Evolutionary conservation across 2,329 filamentous ascomycete genomes (phyloP).

Genomic region (Dothistroma pini): DNA sequence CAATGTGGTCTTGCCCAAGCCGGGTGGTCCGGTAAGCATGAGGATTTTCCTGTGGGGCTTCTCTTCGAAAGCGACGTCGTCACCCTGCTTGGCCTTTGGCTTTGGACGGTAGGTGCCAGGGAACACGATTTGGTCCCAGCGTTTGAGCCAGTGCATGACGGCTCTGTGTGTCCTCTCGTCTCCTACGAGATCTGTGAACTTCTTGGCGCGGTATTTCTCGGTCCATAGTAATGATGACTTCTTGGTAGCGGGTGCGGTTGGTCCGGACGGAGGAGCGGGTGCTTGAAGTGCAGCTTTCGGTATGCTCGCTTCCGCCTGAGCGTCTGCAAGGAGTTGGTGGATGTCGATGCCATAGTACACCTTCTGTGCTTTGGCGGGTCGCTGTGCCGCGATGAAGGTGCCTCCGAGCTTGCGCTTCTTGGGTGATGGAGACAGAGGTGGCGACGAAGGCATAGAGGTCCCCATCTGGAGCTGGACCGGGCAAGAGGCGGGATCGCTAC

Average conservation of each 20-base stretch:
- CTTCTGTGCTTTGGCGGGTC: conserved; percentile 62
- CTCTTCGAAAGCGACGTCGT: conserved; percentile 50
- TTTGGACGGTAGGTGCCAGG: conserved; percentile 66
- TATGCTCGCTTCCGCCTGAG: conserved; percentile 55
- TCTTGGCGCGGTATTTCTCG: conserved; percentile 91
- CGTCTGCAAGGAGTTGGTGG: conserved; percentile 72
- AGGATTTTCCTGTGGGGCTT: conserved; percentile 82
- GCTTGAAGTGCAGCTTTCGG: conserved; percentile 29
- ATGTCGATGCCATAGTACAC: conserved; percentile 94
- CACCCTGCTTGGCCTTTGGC: conserved; percentile 43
- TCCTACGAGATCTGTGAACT: conserved; percentile 88
- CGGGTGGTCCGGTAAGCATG: conserved; percentile 85
- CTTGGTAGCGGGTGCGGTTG: conserved; percentile 13
- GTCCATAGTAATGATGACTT: conserved; percentile 72
- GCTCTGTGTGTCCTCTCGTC: conserved; percentile 90
- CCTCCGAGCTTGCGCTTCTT: conserved; percentile 31
- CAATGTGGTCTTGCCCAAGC: conserved; percentile 90
- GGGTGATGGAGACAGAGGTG: conserved; percentile 48
- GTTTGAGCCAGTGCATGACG: conserved; percentile 89
- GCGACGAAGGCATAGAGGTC: conserved; percentile 51
- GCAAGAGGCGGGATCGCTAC: conserved; percentile 46
- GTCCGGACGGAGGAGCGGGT: conserved; percentile 41
- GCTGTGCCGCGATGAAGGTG: conserved; percentile 2
- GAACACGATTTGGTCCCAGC: conserved; percentile 91
- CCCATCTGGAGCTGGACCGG: conserved; percentile 63